These are phyloP conservation scores for Termitomyces sp. DNA, from an alignment of 768 basidiomycete genomes.

Conservation along the genomic window DNA sequence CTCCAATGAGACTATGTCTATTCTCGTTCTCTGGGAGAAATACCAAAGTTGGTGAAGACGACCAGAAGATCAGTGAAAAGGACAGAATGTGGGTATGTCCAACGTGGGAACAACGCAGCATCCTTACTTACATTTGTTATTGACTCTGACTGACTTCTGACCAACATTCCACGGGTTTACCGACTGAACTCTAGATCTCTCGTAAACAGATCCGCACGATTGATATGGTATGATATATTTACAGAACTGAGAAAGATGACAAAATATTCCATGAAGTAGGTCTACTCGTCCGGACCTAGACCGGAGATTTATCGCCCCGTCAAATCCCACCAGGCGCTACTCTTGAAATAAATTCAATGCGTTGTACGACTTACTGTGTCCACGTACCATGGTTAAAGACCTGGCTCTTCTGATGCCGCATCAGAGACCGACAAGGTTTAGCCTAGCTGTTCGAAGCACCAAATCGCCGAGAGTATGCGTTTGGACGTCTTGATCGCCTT, in stretches of 20 bases:
- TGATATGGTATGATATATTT: neutral
- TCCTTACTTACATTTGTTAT: neutral
- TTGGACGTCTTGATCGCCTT: no score
- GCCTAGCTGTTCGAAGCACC: no score
- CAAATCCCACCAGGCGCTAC: neutral
- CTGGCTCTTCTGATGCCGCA: no score
- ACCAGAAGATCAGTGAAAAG: conserved; percentile 13
- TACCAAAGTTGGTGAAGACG: neutral
- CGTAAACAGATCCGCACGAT: neutral
- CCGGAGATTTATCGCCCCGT: neutral
- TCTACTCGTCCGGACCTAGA: neutral
- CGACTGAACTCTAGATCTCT: neutral
- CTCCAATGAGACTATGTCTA: conserved; percentile 13
- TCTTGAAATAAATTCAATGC: neutral
- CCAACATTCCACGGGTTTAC: neutral
- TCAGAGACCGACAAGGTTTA: no score
- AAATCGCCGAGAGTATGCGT: no score
- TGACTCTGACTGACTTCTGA: neutral
- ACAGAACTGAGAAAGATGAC: neutral
- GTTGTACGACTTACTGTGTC: neutral
- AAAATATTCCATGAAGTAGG: no score
- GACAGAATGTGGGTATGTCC: conserved; percentile 9
- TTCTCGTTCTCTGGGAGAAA: conserved; percentile 4
- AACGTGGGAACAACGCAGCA: conserved; percentile 18
- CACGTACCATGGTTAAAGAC: neutral